These are phyloP conservation scores for Wickerhamiella brachini DNA, from an alignment of 805 yeast genomes.

Conservation along the genomic window DNA sequence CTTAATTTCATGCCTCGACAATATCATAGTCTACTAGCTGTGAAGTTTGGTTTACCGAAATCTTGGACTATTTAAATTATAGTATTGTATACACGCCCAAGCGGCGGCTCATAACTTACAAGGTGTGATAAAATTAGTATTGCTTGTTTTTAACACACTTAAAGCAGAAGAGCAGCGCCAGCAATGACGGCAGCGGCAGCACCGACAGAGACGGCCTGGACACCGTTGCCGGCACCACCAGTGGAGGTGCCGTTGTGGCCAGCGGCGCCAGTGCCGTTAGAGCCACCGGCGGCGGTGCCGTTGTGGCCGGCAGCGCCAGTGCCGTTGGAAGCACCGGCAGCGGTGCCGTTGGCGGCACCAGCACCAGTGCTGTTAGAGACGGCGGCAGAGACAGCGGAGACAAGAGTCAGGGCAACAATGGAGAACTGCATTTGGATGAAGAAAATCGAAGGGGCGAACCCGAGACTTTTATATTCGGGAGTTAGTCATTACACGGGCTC, in stretches of 20 bases:
- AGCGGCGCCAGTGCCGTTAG: constrained; percentile 1
- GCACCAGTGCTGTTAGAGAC: constrained; percentile 5
- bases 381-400: constrained; percentile 11
- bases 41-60: too few species aligned
- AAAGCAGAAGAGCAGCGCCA: constrained; percentile 14
- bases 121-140: not conserved
- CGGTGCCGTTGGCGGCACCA: constrained; percentile 3
- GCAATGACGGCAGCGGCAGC: constrained; percentile 16
- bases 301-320: constrained; percentile 3
- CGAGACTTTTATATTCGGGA: not conserved
- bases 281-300: constrained; percentile 4
- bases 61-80: not conserved
- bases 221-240: not conserved
- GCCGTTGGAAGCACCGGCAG: constrained; percentile 3
- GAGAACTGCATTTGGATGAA: constrained; percentile 11
- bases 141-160: constrained; percentile 1
- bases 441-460: not conserved
- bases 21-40: too few species aligned
- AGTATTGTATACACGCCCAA: not conserved
- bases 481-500: not conserved
- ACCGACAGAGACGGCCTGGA: constrained; percentile 8
- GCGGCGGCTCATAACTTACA: not conserved
- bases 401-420: constrained; percentile 13
- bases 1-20: too few species aligned
- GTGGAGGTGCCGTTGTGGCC: not conserved